Base-by-base conservation (phyloP, 352 stramenopile species). In the Phytophthora ohioensis region DNA sequence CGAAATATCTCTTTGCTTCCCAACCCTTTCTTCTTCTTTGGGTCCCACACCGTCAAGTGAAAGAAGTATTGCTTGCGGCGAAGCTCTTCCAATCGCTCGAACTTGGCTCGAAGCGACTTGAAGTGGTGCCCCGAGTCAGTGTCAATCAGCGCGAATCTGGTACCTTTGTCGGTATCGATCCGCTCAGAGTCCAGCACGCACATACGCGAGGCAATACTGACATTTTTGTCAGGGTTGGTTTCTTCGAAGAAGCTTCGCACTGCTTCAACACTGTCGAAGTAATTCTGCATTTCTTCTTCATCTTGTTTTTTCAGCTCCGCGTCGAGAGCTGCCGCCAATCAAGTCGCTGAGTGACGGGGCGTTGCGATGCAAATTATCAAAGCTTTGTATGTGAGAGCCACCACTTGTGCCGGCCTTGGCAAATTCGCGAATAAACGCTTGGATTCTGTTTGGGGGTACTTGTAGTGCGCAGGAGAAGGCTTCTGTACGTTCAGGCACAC, bases 201-300 rank as follows among this genome's bases (percentile, higher is more conserved):
- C 38, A 43, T 12, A 43, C 38, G 38, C 38, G 17, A 43, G 15
- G 38, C 38, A 43, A 43, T 43, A 11, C 38, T 43, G 38, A 43
- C 38, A 11, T 8, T 43, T 43, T 43, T 43, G 38, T 21, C 38
- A 0, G 38, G 38, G 15, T 43, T 43, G 3, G 7, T 43, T 8
- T 12, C 38, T 43, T 43, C 3, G 38, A 43, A 2, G 38, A 43
- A 43, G 38, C 38, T 15, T 43, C 38, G 38, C 38, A 43, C 38
- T 43, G 38, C 38, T 43, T 43, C 7, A 43, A 43, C 5, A 43
- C 38, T n/a, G 15, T 5, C 11, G 7, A 43, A 43, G 11, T n/a
- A 43, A 43, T 43, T 43, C 38, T 43, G 38, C 38, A 43, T 43
- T 43, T 43, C 38, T 43, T 43, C 38, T n/a, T 43, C 38, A 11